Base-by-base conservation (phyloP, 495 filamentous ascomycete species). In the Annulohypoxylon nitens region DNA sequence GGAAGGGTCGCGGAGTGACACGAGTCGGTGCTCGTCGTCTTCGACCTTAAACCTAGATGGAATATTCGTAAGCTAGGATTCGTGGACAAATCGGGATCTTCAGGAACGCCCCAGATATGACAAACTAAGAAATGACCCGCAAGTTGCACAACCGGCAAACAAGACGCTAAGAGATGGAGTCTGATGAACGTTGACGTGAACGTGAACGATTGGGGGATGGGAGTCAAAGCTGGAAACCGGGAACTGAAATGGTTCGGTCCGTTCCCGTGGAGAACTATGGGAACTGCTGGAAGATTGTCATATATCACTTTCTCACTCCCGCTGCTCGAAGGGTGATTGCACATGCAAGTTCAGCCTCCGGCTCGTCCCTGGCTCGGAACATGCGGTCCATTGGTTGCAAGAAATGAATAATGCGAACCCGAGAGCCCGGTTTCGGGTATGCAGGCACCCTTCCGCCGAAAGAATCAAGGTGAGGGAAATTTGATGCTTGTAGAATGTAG, bases 1-100 rank as follows among this genome's bases (percentile, higher is more conserved):
- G 18, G 94, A 76, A 33, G 88, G 81, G 70, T 95, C 91, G 68
- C 87, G 85, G 16, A 68, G 33, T 30, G 64, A 78, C 67, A 65
- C 71, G 61, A 76, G 67, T 61, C 48, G 70, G 61, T 71, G 64
- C 87, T 71, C 48, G 60, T 93, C 88, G 74, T 97, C 92, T 76
- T 94, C 91, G 73, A 97, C 85, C 79, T 95, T 97, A 82, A 98
- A 92, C 75, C 95, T 85, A 58, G 66, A 70, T 45, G 58, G 63
- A 73, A 70, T 39, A 64, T 69, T 65, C 39, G 74, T 70, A 59
- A 76, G 74, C 63, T 67, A 67, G 41, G 65, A 39, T 64, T 54
- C 59, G 50, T 65, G 30, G 43, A 70, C 57, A 61, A 68, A 67
- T 75, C 67, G 63, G 67, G 53, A 75, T 71, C 62, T 70, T 55